Base-by-base conservation (phyloP, 345 rosid species). In the Dimocarpus longan region DNA sequence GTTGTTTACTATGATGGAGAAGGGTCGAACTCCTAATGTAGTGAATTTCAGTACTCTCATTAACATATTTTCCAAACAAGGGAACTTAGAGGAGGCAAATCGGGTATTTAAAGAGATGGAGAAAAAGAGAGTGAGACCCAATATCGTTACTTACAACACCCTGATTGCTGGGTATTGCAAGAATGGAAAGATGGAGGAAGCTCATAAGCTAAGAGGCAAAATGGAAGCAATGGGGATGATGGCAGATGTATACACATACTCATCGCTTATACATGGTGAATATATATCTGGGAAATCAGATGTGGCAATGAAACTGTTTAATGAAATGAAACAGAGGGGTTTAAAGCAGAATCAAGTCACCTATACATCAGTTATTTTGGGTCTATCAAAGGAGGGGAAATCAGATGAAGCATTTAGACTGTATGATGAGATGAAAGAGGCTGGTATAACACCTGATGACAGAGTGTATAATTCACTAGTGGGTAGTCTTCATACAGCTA, bases 231-330 rank as follows among this genome's bases (percentile, higher is more conserved):
- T 48, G 72, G 92, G 95, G 76, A 71, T 88, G 74, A 12, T 24
- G 56, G 88, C 89, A 8, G 94, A 95, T 77, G 73, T 74, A 28
- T 92, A 89, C 80, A 93, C 98, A 21, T 91, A 89, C 81, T 86
- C 96, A 15, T 91, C 95, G 10, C 93, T 95, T 63, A 76, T 95
- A 60, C 96, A 91, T 0, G 92, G 96, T 66, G 96, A 95, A 82
- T 91, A 96, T 79, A 78, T 85, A 83, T 82, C 79, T 65, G 96
- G 93, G 52, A 83, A 80, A 43, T 69, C 91, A 70, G 97, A 90
- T 10, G 86, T 87, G 68, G 98, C 96, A n/a, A 32, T 91, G 84
- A 84, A 84, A 81, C 86, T 93, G 39, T 90, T 91, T 70, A 76
- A 76, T 39, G 90, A 89, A 87, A 88, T 90, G 90, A 70, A 82